Evolutionary conservation across 2,329 filamentous ascomycete species (phyloP), one percentile per base, ranked within the genome.

Genomic region (Eurotiales sp.): DNA sequence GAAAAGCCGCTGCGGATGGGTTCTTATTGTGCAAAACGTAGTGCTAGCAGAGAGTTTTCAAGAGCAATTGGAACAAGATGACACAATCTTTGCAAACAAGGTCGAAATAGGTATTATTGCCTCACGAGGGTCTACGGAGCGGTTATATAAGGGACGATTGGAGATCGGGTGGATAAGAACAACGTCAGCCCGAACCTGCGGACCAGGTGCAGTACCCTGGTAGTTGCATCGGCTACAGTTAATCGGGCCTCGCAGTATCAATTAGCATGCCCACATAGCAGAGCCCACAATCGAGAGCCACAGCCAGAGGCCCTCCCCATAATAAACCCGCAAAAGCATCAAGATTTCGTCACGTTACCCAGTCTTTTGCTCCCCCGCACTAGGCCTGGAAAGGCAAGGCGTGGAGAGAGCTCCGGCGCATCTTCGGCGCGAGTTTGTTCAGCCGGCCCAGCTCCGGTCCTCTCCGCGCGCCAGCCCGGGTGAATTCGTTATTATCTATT

Each of bases 311-410:
- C n/a, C n/a, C n/a, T n/a, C n/a, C n/a, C n/a, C n/a, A n/a, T n/a
- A n/a, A n/a, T n/a, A n/a, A n/a, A n/a, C n/a, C n/a, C n/a, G 29
- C 12, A 32, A 32, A 32, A 32, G 3, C 44, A 54, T 50, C 52
- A 50, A 51, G 8, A 43, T 50, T 50, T 36, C 37, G 47, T 50
- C 47, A 48, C 15, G 12, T 37, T 45, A 52, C 53, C 46, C 46
- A 50, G 40, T 36, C 32, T 53, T 55, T 59, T 55, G n/a, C 2
- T 30, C 46, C 55, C 55, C 60, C 56, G 53, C 56, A 50, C 56
- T 61, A 57, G 49, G 19, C 56, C 50, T 8, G n/a, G 46, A 54
- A 22, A 10, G 54, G 56, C 23, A 42, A 40, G 17, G 47, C 47
- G 36, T 58, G 54, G 53, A 21, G 22, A n/a, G 17, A 27, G 39